Evolutionary conservation across 257 asterid genomes (phyloP), one percentile per base, ranked within the genome.

Genomic region (Solanum chilense): DNA sequence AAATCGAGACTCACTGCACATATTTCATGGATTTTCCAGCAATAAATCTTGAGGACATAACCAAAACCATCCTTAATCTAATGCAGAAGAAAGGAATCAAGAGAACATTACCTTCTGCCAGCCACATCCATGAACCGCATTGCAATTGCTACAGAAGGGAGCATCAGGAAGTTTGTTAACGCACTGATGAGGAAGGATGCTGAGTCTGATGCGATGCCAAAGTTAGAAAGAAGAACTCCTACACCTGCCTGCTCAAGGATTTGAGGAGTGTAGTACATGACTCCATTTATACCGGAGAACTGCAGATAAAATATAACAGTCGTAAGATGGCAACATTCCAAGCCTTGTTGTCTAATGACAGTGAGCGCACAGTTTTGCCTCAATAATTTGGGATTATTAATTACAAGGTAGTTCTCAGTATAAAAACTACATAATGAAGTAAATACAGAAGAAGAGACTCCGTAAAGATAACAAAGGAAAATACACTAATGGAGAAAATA

Each of bases 231-330:
- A 87, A 96, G 95, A 89, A 96, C 98, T 6, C 86, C 94, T 2
- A 96, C 99, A 7, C 99, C 99, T 18, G 99, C 99, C 94, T 96
- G 98, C 87, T 93, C 90, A 45, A 96, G 98, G 89, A 96, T 95
- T 92, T 96, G 99, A 73, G 99, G 99, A 13, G 99, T 95, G 91
- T 96, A 96, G 92, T 96, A 96, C 92, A 96, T 86, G 82, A 96
- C 99, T 31, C 99, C 99, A 18, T 96, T 96, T 93, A 96, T 96
- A 74, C 99, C 99, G 37, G 99, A 91, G 89, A 96, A 96, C 98
- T 96, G 94, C 92, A 91, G 18, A 88, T 15, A 80, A 39, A 81
- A 9, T 11, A 77, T 85, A 13, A 64, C 76, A 66, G 39, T n/a
- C 25, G 9, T 44, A 44, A 77, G 27, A 70, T 35, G 64, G 60